These are phyloP conservation scores for Wickerhamomyces queroliae DNA, from an alignment of 805 yeast genomes.

Conservation along the genomic window DNA sequence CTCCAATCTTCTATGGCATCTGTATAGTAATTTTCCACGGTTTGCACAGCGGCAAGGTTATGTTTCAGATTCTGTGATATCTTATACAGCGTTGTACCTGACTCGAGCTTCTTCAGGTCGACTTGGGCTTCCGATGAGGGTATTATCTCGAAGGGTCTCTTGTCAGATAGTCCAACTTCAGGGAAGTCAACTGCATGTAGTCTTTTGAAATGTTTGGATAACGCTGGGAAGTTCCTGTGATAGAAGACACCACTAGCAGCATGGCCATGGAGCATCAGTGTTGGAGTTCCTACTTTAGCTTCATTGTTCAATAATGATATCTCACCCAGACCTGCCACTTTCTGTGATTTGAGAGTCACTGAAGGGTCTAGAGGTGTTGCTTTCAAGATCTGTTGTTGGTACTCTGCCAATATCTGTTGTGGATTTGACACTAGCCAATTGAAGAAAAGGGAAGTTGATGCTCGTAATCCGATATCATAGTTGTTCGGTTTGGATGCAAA, in stretches of 20 bases:
- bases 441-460: slow-evolving; percentile 11
- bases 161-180: slow-evolving; percentile 60
- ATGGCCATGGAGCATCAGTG: slow-evolving; percentile 79
- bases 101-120: slow-evolving; percentile 6
- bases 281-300: slow-evolving; percentile 24
- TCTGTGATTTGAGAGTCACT: slow-evolving; percentile 2
- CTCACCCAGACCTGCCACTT: slow-evolving; percentile 16
- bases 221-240: slow-evolving; percentile 57
- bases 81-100: background rate
- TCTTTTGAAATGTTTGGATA: slow-evolving; percentile 42
- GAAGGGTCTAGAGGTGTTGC: slow-evolving; percentile 7
- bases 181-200: slow-evolving; percentile 67
- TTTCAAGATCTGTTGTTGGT: slow-evolving; percentile 14
- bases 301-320: slow-evolving; percentile 20
- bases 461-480: slow-evolving; percentile 8
- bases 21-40: slow-evolving; percentile 50
- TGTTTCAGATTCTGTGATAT: slow-evolving; percentile 15
- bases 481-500: slow-evolving; percentile 8
- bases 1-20: slow-evolving; percentile 67
- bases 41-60: slow-evolving; percentile 18
- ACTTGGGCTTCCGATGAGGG: slow-evolving; percentile 28
- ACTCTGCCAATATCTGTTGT: slow-evolving; percentile 6
- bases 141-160: slow-evolving; percentile 20
- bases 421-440: slow-evolving; percentile 15
- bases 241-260: slow-evolving; percentile 89